Conservation (phyloP, 768 basidiomycete genomes). For the Sporobolomyces phaffii region DNA sequence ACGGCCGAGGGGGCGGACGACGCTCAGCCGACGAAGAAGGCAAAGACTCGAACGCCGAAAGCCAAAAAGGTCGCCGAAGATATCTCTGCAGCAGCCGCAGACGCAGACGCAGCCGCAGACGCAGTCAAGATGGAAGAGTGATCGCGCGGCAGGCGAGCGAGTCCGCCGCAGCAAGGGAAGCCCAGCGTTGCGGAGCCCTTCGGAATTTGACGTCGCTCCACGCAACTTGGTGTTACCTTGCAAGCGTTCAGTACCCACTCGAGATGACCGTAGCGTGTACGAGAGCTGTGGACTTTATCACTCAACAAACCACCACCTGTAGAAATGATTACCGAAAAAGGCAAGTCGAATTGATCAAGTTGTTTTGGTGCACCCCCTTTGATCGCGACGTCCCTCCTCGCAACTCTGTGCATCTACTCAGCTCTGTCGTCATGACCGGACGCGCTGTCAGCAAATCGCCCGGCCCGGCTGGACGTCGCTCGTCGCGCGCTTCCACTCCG, state of each 20-base stretch:
- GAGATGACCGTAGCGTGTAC: too few relatives aligned
- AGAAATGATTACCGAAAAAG: too few relatives aligned
- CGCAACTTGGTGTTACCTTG: too few relatives aligned
- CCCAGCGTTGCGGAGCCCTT: too few relatives aligned
- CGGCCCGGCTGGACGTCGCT: constrained; percentile 19
- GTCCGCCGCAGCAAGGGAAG: too few relatives aligned
- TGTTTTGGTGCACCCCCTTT: too few relatives aligned
- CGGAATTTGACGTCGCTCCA: too few relatives aligned
- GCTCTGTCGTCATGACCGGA: constrained; percentile 11
- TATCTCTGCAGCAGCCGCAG: not conserved
- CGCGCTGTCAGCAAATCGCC: constrained; percentile 14
- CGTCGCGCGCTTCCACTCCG: constrained; percentile 24
- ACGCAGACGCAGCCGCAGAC: not conserved
- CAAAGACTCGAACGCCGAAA: not conserved
- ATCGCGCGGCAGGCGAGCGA: too few relatives aligned
- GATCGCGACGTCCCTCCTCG: too few relatives aligned
- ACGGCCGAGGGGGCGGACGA: not conserved
- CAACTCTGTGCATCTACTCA: not conserved
- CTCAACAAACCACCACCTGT: too few relatives aligned
- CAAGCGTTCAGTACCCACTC: too few relatives aligned
- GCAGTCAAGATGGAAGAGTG: constrained; percentile 4
- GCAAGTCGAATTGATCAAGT: not conserved
- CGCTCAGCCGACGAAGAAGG: not conserved
- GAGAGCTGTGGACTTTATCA: too few relatives aligned
- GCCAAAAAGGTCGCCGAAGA: not conserved